Evolutionary conservation across 2,329 filamentous ascomycete species (phyloP).

Genomic region (Scedosporium aurantiacum): DNA sequence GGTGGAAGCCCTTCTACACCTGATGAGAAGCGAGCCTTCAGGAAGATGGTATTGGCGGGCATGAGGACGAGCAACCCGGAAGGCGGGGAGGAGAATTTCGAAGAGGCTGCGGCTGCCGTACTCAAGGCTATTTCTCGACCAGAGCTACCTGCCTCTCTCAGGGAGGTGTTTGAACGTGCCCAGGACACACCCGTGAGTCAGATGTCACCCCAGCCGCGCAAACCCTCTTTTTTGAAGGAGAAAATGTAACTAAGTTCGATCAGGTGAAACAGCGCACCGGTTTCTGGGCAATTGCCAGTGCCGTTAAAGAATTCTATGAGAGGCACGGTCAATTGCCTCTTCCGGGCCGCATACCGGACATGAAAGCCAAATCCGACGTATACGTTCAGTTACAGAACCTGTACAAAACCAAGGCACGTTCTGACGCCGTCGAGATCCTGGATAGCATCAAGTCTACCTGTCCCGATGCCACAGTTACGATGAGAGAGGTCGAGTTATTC

Average conservation of each 20-base stretch:
- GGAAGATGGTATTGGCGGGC: constrained; percentile 54
- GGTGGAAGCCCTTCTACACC: constrained; percentile 62
- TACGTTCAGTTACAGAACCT: constrained; percentile 87
- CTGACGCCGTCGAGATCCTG: constrained; percentile 67
- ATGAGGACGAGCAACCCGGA: constrained; percentile 65
- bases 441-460: constrained; percentile 44
- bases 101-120: constrained; percentile 80
- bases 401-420: constrained; percentile 79
- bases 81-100: constrained; percentile 92
- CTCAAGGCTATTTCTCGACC: constrained; percentile 71
- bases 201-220: too few relatives aligned
- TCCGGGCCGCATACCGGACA: constrained; percentile 81
- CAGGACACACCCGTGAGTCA: constrained; percentile 39
- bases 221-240: too few relatives aligned
- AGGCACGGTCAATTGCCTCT: constrained; percentile 67
- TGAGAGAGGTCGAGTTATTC: constrained; percentile 75
- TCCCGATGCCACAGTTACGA: constrained; percentile 44
- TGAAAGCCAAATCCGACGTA: constrained; percentile 87
- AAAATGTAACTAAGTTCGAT: background rate
- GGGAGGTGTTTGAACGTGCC: constrained; percentile 66
- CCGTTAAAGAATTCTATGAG: constrained; percentile 65
- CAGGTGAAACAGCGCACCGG: background rate
- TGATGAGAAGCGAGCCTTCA: constrained; percentile 77
- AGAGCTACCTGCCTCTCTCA: constrained; percentile 56
- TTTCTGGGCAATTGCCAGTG: constrained; percentile 85